A percentile compares a stretch with the other conserved stretches of the same genome.
Conservation (phyloP, 2,329 filamentous ascomycete species). For the Orbilia brochopaga region DNA sequence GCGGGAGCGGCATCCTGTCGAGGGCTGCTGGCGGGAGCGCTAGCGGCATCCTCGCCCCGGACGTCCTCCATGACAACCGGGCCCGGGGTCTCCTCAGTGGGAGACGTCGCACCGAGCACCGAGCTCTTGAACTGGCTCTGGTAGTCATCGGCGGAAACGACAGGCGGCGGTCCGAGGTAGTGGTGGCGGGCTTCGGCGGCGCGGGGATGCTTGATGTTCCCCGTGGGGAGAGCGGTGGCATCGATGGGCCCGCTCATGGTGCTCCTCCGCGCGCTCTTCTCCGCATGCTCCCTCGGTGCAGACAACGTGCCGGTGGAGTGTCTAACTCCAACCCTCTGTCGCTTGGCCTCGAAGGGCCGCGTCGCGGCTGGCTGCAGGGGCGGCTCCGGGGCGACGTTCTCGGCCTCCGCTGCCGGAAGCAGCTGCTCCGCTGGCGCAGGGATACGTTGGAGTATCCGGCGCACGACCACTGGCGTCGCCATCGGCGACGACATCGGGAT, state of each 20-base stretch:
- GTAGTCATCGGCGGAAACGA: constrained; percentile 18
- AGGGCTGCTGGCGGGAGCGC: neutral
- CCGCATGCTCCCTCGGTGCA: neutral
- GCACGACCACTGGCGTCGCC: neutral
- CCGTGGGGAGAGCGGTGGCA: constrained; percentile 5
- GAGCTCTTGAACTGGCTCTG: constrained; percentile 29
- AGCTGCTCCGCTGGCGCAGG: neutral
- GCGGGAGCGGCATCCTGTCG: neutral
- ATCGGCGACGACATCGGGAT: constrained; percentile 18
- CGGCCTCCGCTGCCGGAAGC: neutral
- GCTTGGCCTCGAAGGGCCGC: constrained; percentile 2
- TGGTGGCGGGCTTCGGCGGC: constrained; percentile 16
- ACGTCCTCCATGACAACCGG: constrained; percentile 7
- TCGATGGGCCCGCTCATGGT: constrained; percentile 28
- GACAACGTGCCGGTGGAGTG: constrained; percentile 25
- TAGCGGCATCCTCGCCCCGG: neutral
- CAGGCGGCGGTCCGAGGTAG: constrained; percentile 23
- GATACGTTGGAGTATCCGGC: neutral
- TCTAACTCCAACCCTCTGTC: constrained; percentile 16
- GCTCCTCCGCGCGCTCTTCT: constrained; percentile 10
- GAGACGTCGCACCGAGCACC: constrained; percentile 6
- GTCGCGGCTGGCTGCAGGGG: neutral
- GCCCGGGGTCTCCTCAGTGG: constrained; percentile 11
- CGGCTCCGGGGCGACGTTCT: neutral
- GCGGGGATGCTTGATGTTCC: constrained; percentile 24